phyloP scores from a whole-genome alignment of 2,329 filamentous ascomycete species.

The Penicillium sp. region DNA sequence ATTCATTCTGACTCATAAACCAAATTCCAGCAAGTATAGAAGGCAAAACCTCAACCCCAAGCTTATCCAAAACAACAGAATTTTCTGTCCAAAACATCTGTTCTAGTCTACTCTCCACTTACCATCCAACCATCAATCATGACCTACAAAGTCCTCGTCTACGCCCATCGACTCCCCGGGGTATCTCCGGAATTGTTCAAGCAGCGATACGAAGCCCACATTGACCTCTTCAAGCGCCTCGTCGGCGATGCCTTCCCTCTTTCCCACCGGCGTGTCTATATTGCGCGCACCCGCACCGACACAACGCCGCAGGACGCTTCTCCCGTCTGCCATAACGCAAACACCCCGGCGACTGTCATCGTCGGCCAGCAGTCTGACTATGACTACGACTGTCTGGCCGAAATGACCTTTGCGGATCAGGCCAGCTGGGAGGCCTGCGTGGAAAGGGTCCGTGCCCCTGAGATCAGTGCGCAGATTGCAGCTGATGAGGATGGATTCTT shows the following conservation, averaged over 20 bases:
- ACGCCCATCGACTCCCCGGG: conserved; percentile 13
- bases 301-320: conserved; percentile 4
- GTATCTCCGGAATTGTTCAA: conserved; percentile 15
- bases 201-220: conserved; percentile 17
- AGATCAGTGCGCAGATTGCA: conserved; percentile 13
- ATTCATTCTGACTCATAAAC: too few relatives aligned
- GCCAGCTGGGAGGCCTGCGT: conserved; percentile 9
- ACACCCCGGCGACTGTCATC: conserved; percentile 13
- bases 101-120: too few relatives aligned
- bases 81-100: too few relatives aligned
- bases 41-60: too few relatives aligned
- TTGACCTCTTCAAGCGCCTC: conserved; percentile 15
- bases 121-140: not conserved
- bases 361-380: conserved; percentile 13
- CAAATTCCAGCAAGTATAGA: too few relatives aligned
- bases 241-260: conserved; percentile 14
- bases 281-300: conserved; percentile 7
- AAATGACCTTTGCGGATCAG: conserved; percentile 15
- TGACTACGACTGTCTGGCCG: conserved; percentile 14
- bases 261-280: conserved; percentile 15
- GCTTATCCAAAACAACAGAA: too few relatives aligned
- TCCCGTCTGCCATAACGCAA: conserved; percentile 9
- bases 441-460: conserved; percentile 4
- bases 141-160: conserved; percentile 5
- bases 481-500: conserved; percentile 14